phyloP scores from a whole-genome alignment of 2,329 filamentous ascomycete species.

The Aureobasidium namibiae region DNA sequence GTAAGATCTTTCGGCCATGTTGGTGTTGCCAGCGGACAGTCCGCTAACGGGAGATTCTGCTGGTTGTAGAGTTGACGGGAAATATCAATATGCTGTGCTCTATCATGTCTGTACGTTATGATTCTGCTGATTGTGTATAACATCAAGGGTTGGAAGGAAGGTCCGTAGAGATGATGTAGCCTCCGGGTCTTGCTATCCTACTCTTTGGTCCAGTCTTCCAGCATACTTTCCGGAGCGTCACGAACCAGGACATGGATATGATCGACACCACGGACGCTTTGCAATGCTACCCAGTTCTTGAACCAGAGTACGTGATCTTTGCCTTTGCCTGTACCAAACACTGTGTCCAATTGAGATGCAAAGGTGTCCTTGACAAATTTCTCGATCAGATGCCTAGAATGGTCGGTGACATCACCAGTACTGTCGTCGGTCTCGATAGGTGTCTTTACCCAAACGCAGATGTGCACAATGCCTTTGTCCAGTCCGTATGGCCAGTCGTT shows the following conservation, averaged over 20 bases:
- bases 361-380: constrained; percentile 44
- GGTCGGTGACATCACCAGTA: constrained; percentile 43
- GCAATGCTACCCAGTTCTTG: constrained; percentile 54
- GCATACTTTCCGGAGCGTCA: constrained; percentile 33
- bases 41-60: not conserved
- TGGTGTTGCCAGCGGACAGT: no score
- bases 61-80: not conserved
- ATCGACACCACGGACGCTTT: constrained; percentile 52
- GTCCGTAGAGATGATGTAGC: not conserved
- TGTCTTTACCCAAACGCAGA: constrained; percentile 50
- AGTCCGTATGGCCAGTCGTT: constrained; percentile 60
- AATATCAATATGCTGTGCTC: not conserved
- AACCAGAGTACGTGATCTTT: constrained; percentile 51
- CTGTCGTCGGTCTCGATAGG: constrained; percentile 38
- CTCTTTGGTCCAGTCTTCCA: constrained; percentile 22
- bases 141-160: not conserved
- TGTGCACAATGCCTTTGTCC: constrained; percentile 44
- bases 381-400: constrained; percentile 40
- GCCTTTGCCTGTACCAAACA: constrained; percentile 21
- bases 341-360: constrained; percentile 31
- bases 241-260: constrained; percentile 49
- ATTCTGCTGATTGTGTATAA: not conserved
- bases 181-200: not conserved
- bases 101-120: not conserved
- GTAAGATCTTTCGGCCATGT: no score